Evolutionary conservation across 768 basidiomycete species (phyloP), one percentile per base, ranked within the genome.

Genomic region (Podaxis pistillaris): DNA sequence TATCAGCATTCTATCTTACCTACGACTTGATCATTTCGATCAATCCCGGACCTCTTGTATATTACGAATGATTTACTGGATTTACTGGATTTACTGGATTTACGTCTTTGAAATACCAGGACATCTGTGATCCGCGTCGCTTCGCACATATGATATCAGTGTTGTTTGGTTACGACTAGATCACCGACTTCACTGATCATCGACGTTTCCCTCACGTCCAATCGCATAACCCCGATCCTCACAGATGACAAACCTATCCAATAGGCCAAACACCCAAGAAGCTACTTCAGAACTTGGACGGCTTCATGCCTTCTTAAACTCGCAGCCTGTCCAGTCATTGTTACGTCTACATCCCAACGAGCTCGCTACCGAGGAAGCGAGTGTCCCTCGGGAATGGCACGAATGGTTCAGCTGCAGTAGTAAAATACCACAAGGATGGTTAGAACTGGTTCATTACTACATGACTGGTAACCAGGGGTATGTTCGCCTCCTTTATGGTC

Each of bases 371-470:
- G 26, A 22, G 24, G 60, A 54, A 28, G 4, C 2, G n/a, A 13
- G 3, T 22, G 26, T 37, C 12, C 53, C 37, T 7, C 30, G 17
- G 12, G 41, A n/a, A 22, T 62, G 53, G 41, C 17, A 8, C 26
- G 44, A 54, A 5, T 62, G 60, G 60, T 26, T 46, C 6, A 9
- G 3, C 38, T 60, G 60, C 51, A 33, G 41, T 30, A 44, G 41
- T n/a, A 28, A 55, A 33, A 36, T 26, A 3, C 52, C 52, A 17
- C 28, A 17, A 22, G 30, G 53, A 36, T 62, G 60, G 60, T 37
- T 62, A 13, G 60, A 62, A 2, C 24, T 62, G 7, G 53, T 62
- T 36, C n/a, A 62, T 17, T 47, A 62, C 22, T 55, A 55, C 28
- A 62, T 36, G 44, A 62, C 60, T 24, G 60, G 60, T 7, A 19